Conservation (phyloP, 441 rosid species). For the Corymbia citriodora region DNA sequence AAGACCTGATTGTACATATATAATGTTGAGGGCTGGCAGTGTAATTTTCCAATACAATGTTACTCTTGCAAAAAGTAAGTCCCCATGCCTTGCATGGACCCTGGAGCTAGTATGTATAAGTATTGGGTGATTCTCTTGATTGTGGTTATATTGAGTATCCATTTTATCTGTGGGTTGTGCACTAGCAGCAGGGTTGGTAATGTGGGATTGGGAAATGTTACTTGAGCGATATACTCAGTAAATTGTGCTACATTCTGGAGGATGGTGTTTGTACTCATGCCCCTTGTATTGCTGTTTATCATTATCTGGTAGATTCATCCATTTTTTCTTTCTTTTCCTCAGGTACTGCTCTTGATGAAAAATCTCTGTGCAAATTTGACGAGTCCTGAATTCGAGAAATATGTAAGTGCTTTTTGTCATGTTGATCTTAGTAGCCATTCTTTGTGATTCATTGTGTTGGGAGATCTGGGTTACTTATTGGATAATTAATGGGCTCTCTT, state of each 20-base stretch:
- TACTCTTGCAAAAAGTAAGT: not conserved
- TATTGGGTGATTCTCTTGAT: not conserved
- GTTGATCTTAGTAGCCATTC: not conserved
- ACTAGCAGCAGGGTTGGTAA: not conserved
- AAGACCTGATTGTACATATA: not conserved
- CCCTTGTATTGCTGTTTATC: not conserved
- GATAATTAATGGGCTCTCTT: not conserved
- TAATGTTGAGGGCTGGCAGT: not conserved
- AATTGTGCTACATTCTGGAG: not conserved
- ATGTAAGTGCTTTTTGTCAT: not conserved
- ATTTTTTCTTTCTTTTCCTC: not conserved
- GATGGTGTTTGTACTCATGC: not conserved
- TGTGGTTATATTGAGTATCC: not conserved
- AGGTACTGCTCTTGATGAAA: conserved; percentile 12
- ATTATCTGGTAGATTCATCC: not conserved
- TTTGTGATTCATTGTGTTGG: not conserved
- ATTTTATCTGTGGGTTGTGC: not conserved
- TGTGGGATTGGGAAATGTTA: not conserved
- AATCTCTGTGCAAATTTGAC: conserved; percentile 1
- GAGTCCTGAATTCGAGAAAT: conserved; percentile 11
- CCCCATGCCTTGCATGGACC: not conserved
- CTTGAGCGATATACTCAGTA: not conserved
- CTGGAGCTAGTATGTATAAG: not conserved
- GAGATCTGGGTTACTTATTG: not conserved
- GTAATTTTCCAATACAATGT: not conserved